phyloP scores from a whole-genome alignment of 2,329 filamentous ascomycete species.

The Seiridium unicorne region DNA sequence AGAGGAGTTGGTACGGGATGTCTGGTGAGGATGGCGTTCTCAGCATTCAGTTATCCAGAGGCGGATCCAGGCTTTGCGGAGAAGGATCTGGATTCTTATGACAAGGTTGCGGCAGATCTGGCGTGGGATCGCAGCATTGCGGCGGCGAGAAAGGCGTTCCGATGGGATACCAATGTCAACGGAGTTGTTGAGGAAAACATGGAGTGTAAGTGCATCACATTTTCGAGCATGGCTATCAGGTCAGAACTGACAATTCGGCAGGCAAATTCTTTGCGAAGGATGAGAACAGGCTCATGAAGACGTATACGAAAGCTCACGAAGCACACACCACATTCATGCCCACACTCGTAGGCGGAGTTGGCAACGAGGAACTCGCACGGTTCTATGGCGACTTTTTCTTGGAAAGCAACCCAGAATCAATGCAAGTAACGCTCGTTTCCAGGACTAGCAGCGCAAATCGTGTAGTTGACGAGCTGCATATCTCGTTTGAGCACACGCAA shows the following conservation, averaged over 20 bases:
- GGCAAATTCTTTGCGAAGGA: conserved; percentile 56
- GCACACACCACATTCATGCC: conserved; percentile 70
- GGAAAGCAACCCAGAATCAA: conserved; percentile 58
- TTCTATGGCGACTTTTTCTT: conserved; percentile 69
- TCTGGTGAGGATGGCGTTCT: conserved; percentile 33
- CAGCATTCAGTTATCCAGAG: conserved; percentile 36
- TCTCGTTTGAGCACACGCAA: conserved; percentile 55
- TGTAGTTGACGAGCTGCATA: conserved; percentile 62
- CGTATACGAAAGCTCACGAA: conserved; percentile 56
- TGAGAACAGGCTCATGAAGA: conserved; percentile 60
- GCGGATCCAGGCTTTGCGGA: conserved; percentile 69
- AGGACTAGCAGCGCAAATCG: conserved; percentile 64
- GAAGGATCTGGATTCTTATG: conserved; percentile 65
- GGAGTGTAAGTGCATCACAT: conserved; percentile 33
- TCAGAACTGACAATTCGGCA: conserved; percentile 12
- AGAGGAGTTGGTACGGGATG: conserved; percentile 36
- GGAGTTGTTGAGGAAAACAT: conserved; percentile 65
- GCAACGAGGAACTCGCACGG: conserved; percentile 52
- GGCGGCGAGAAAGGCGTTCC: conserved; percentile 60
- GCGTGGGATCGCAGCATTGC: conserved; percentile 68
- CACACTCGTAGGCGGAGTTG: conserved; percentile 63
- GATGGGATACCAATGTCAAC: conserved; percentile 62
- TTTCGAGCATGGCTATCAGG: not conserved
- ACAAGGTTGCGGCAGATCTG: conserved; percentile 61
- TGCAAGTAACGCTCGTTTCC: conserved; percentile 59